Evolutionary conservation across 1,139 yeast species (phyloP), one percentile per base, ranked within the genome.

Genomic region (Hansenula sp.): DNA sequence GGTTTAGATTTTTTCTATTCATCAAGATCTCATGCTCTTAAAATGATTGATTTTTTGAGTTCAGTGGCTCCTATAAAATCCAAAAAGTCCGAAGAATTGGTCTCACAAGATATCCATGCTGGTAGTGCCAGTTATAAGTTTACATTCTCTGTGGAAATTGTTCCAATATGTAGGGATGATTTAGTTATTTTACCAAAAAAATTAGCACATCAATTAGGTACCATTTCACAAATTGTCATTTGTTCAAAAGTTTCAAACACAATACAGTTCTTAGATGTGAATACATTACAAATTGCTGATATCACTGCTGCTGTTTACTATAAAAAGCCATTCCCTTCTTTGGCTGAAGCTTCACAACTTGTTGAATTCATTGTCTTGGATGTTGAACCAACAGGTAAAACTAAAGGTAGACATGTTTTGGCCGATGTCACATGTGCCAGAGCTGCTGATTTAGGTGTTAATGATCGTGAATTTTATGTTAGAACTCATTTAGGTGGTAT

Each of bases 121-220:
- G 95, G 96, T 52, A 73, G 85, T 16, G 80, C 94, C 28, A 77
- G 82, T 44, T 92, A 88, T 68, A 92, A 92, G 65, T 94, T 92
- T 61, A 77, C 97, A 10, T 90, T 73, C 59, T 89, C 97, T 14
- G 87, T 90, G 32, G 99, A 92, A 66, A 80, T 92, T 51, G 96
- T 88, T 2, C 98, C 98, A n/a, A 80, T 94, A 37, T 94, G 98
- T 75, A 83, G 95, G 62, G 99, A 92, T 60, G 98, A 94, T 60
- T 74, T 94, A 52, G 95, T 94, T 26, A 85, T 90, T 35, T 71
- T 94, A 48, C 98, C 98, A 25, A 77, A 79, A 56, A 80, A 80
- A 53, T 64, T 92, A 48, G 98, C 99, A 4, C 78, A 81, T 50
- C 76, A 88, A 13, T 62, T 89, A 68, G 96, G 97, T 47, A 84